Percentiles rank a stretch among this genome's conserved stretches.
Conservation (phyloP, 2,329 filamentous ascomycete species). For the Alternaria alternata region DNA sequence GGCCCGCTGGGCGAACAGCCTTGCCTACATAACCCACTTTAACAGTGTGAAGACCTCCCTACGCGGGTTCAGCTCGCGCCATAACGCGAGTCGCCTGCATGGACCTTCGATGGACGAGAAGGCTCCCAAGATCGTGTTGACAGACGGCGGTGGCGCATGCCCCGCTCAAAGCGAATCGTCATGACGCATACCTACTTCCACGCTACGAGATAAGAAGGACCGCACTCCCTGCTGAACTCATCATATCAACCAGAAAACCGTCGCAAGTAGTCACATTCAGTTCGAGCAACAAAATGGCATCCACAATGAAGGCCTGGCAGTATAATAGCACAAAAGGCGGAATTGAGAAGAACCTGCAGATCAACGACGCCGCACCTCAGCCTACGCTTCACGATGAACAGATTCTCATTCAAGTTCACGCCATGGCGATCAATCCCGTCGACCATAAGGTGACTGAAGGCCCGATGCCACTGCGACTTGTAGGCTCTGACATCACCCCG, state of each 20-base stretch:
- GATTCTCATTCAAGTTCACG: slow-evolving; percentile 64
- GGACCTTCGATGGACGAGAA: background rate
- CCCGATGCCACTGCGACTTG: slow-evolving; percentile 33
- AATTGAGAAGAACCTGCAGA: slow-evolving; percentile 63
- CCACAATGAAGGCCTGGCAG: slow-evolving; percentile 67
- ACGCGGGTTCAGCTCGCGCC: background rate
- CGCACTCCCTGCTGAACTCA: background rate
- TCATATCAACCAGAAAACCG: background rate
- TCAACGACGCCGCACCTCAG: slow-evolving; percentile 55
- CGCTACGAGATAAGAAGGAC: slow-evolving; percentile 9
- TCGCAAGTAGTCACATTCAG: background rate
- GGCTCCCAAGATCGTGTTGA: background rate
- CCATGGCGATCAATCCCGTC: slow-evolving; percentile 66
- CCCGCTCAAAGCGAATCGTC: slow-evolving; percentile 11
- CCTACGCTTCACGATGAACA: slow-evolving; percentile 52
- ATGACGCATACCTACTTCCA: slow-evolving; percentile 10
- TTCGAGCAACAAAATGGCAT: slow-evolving; percentile 22
- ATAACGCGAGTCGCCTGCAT: background rate
- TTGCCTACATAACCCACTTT: background rate
- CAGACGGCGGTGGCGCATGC: background rate
- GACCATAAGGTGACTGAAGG: slow-evolving; percentile 71
- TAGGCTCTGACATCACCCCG: slow-evolving; percentile 53
- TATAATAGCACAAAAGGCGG: slow-evolving; percentile 58
- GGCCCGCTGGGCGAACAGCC: background rate
- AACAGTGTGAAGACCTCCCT: background rate